Conservation (phyloP, 2,329 filamentous ascomycete genomes). For the Boeremia lycopersici region DNA sequence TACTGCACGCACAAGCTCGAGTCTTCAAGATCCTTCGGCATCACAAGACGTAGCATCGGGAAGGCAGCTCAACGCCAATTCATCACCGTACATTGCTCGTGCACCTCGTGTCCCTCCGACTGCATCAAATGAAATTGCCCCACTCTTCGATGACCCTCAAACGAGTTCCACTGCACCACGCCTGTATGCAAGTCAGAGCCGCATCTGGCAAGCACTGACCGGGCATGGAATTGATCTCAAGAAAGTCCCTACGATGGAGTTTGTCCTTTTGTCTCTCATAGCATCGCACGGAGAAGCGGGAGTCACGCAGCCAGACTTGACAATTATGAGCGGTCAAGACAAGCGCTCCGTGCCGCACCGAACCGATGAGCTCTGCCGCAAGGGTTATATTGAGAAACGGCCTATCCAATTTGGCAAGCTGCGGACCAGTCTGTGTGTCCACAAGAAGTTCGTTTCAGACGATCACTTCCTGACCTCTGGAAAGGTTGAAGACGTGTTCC, state of each 20-base stretch:
- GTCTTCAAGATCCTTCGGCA: not conserved
- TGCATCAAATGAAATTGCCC: constrained; percentile 6
- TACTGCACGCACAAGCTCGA: not conserved
- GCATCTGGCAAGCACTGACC: constrained; percentile 65
- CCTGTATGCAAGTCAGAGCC: constrained; percentile 57
- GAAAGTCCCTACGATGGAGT: constrained; percentile 61
- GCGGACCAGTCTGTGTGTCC: constrained; percentile 62
- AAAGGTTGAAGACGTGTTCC: constrained; percentile 44
- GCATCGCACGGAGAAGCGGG: constrained; percentile 60
- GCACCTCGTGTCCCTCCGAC: constrained; percentile 21
- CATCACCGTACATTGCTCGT: not conserved
- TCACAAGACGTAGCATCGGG: not conserved
- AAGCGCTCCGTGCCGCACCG: constrained; percentile 68
- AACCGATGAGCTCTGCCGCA: constrained; percentile 61
- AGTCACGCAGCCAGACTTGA: constrained; percentile 63
- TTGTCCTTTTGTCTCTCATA: constrained; percentile 63
- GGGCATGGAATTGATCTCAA: constrained; percentile 64
- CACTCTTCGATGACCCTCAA: constrained; percentile 37
- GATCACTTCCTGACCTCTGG: constrained; percentile 34
- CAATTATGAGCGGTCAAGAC: constrained; percentile 63
- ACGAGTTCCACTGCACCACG: constrained; percentile 30
- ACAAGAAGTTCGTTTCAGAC: constrained; percentile 56
- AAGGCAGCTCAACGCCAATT: not conserved
- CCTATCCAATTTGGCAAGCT: constrained; percentile 49
- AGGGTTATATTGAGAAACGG: constrained; percentile 66